These are phyloP conservation scores for Xylaria multiplex DNA, from an alignment of 2,329 filamentous ascomycete species.

Conservation along the genomic window DNA sequence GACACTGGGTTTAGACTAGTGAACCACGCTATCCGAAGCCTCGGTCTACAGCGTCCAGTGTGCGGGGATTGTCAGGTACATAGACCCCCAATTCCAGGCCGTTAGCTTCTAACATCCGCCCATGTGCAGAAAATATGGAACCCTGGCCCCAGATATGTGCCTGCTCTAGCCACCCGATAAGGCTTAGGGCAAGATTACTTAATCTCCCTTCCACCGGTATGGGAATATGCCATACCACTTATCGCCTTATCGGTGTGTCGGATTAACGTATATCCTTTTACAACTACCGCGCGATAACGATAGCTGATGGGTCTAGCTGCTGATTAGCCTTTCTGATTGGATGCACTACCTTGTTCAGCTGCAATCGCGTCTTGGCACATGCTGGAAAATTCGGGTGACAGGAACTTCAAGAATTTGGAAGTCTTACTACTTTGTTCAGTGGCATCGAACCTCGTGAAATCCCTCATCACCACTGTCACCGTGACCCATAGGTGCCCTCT, in stretches of 20 bases:
- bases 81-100: background rate
- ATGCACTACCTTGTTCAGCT: slow-evolving; percentile 27
- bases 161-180: slow-evolving; percentile 14
- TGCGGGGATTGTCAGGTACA: background rate
- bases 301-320: slow-evolving; percentile 27
- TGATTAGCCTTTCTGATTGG: slow-evolving; percentile 29
- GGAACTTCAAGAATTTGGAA: slow-evolving; percentile 33
- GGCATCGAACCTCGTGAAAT: slow-evolving; percentile 29
- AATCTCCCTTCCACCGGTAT: slow-evolving; percentile 5
- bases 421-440: slow-evolving; percentile 29
- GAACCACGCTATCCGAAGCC: background rate
- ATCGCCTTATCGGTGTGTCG: slow-evolving; percentile 4
- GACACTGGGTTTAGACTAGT: too few species aligned
- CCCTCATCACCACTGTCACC: slow-evolving; percentile 31
- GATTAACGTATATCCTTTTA: slow-evolving; percentile 26
- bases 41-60: background rate
- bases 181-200: slow-evolving; percentile 11
- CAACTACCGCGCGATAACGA: slow-evolving; percentile 8
- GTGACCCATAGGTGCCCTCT: slow-evolving; percentile 6
- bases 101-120: background rate
- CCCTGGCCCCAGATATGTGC: background rate
- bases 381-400: slow-evolving; percentile 35
- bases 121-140: background rate
- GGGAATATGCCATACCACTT: slow-evolving; percentile 25
- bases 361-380: slow-evolving; percentile 26